These are phyloP conservation scores for Myxozyma geophila DNA, from an alignment of 805 yeast genomes.

Conservation along the genomic window DNA sequence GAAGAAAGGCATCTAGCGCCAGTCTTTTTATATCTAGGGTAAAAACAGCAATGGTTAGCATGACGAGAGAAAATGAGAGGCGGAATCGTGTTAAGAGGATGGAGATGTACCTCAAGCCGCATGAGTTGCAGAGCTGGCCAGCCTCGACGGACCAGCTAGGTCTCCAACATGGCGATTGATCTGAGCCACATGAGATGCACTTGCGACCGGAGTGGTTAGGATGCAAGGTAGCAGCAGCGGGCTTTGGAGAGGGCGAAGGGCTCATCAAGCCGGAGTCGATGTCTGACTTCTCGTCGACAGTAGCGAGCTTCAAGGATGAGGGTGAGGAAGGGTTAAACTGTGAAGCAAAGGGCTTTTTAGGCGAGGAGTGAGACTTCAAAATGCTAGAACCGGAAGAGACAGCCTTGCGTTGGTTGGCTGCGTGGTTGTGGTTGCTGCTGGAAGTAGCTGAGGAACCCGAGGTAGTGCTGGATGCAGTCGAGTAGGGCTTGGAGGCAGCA, in stretches of 20 bases:
- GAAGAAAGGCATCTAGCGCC: slow-evolving; percentile 83
- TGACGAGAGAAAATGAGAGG: background rate
- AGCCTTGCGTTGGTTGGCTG: slow-evolving; percentile 6
- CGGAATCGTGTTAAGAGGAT: background rate
- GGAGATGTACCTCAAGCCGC: slow-evolving; percentile 63
- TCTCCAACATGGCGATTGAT: slow-evolving; percentile 97
- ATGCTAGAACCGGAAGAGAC: slow-evolving; percentile 6
- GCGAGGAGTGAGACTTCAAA: background rate
- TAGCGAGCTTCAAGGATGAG: background rate
- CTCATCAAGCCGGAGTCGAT: slow-evolving; percentile 20
- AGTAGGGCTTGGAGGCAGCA: slow-evolving; percentile 22
- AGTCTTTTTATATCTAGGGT: slow-evolving; percentile 81
- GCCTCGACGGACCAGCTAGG: slow-evolving; percentile 91
- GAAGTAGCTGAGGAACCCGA: slow-evolving; percentile 6
- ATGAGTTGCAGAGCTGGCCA: slow-evolving; percentile 96
- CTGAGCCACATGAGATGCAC: slow-evolving; percentile 89
- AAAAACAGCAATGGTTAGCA: background rate
- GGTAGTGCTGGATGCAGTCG: background rate
- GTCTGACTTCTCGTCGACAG: slow-evolving; percentile 2
- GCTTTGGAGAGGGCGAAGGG: slow-evolving; percentile 33
- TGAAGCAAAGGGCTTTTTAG: slow-evolving; percentile 8
- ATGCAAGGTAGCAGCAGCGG: slow-evolving; percentile 13
- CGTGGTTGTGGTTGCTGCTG: background rate
- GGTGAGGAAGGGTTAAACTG: background rate
- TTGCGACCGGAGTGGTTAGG: slow-evolving; percentile 48